phyloP scores from a whole-genome alignment of 805 yeast species.

The Maudiozyma serrabonitensis region DNA sequence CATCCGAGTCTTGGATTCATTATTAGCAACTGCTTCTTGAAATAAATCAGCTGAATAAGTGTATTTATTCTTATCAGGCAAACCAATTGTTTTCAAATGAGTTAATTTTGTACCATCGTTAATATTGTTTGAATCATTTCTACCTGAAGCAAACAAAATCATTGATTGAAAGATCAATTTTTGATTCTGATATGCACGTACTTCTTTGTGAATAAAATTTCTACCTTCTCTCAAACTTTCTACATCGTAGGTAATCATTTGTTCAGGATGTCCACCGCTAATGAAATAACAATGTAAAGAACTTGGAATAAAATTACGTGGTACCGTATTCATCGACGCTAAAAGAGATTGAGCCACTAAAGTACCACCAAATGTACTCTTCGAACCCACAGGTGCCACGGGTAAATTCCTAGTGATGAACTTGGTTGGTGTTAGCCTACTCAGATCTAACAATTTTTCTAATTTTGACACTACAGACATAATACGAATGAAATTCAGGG shows the following conservation, averaged over 20 bases:
- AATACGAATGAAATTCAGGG: no score
- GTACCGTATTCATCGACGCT: slow-evolving; percentile 48
- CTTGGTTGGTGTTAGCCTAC: slow-evolving; percentile 11
- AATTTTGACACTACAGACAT: slow-evolving; percentile 6
- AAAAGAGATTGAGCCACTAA: slow-evolving; percentile 54
- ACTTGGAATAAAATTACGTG: slow-evolving; percentile 41
- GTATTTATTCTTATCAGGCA: slow-evolving; percentile 16
- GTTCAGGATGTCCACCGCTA: slow-evolving; percentile 39
- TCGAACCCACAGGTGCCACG: slow-evolving; percentile 40
- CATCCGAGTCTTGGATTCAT: background rate
- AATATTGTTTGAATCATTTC: background rate
- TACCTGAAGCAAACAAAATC: slow-evolving; percentile 33
- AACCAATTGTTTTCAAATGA: slow-evolving; percentile 14
- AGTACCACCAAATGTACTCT: slow-evolving; percentile 67
- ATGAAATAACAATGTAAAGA: slow-evolving; percentile 57
- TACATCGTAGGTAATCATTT: slow-evolving; percentile 46
- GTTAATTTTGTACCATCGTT: slow-evolving; percentile 3
- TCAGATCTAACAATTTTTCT: slow-evolving; percentile 16
- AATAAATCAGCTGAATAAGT: slow-evolving; percentile 16
- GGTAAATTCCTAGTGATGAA: slow-evolving; percentile 19
- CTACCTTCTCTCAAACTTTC: slow-evolving; percentile 42
- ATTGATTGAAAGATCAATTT: slow-evolving; percentile 42
- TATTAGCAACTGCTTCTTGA: slow-evolving; percentile 10
- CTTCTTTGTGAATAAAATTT: slow-evolving; percentile 42
- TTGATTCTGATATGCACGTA: slow-evolving; percentile 46